These are phyloP conservation scores for Lentinula lateritia DNA, from an alignment of 768 basidiomycete genomes.

Conservation along the genomic window DNA sequence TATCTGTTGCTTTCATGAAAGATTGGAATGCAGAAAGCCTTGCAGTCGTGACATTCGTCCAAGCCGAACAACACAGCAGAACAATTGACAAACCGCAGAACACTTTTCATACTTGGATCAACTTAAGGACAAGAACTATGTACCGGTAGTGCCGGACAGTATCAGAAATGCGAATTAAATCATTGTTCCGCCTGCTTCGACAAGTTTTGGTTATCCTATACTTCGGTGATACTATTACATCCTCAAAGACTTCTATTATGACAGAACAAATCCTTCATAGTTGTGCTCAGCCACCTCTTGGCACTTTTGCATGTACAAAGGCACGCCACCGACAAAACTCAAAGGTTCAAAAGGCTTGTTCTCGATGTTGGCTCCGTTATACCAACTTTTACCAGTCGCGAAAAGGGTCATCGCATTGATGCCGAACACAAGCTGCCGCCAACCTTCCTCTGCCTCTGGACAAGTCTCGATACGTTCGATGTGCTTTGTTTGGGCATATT, in stretches of 20 bases:
- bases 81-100: too few species aligned
- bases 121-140: too few species aligned
- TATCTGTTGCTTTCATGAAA: too few species aligned
- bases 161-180: too few species aligned
- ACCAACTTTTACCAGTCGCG: slow-evolving; percentile 9
- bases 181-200: too few species aligned
- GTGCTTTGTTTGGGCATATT: slow-evolving; percentile 8
- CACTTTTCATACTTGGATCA: too few species aligned
- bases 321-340: slow-evolving; percentile 10
- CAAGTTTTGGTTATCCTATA: too few species aligned
- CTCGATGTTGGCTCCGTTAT: slow-evolving; percentile 11
- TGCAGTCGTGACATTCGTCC: too few species aligned
- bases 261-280: slow-evolving; percentile 10
- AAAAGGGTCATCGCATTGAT: background rate
- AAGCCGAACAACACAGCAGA: too few species aligned
- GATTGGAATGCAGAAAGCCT: too few species aligned
- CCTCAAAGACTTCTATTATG: background rate
- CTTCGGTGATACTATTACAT: too few species aligned
- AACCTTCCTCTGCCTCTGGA: slow-evolving; percentile 10
- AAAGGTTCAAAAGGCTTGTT: slow-evolving; percentile 10
- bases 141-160: too few species aligned
- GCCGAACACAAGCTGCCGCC: slow-evolving; percentile 5
- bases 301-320: slow-evolving; percentile 5
- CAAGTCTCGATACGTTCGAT: slow-evolving; percentile 11
- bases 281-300: slow-evolving; percentile 8